Conservation (phyloP, 164 flowering plant species). For the Aristolochia californica region DNA sequence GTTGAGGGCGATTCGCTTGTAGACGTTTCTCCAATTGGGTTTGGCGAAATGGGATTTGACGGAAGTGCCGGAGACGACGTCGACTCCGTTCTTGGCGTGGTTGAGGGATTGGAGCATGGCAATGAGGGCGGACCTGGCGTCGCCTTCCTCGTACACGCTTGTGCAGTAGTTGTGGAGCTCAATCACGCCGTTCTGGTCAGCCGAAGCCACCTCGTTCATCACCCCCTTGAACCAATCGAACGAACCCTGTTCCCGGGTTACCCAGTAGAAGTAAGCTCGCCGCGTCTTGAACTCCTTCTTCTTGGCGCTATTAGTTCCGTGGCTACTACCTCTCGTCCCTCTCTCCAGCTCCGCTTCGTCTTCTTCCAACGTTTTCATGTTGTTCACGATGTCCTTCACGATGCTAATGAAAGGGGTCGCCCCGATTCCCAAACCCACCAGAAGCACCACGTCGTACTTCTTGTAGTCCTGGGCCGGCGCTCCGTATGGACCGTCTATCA, state of each 20-base stretch:
- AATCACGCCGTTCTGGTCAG: conserved; percentile 31
- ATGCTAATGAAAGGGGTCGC: conserved; percentile 94
- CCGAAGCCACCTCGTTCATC: conserved; percentile 53
- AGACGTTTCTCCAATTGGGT: conserved; percentile 50
- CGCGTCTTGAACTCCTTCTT: conserved; percentile 23
- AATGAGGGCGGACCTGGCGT: conserved; percentile 54
- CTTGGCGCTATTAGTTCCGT: too few relatives aligned
- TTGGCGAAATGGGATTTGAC: conserved; percentile 56
- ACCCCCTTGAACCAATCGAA: conserved; percentile 60
- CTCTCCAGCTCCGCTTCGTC: conserved; percentile 14
- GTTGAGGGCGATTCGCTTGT: conserved; percentile 29
- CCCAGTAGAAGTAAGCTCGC: conserved; percentile 64
- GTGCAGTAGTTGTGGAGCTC: conserved; percentile 61
- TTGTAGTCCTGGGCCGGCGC: conserved; percentile 97
- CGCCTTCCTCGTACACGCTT: conserved; percentile 57
- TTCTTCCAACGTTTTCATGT: conserved; percentile 43
- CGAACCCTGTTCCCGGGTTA: conserved; percentile 52
- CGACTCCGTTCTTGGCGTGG: conserved; percentile 50
- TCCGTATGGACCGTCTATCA: conserved; percentile 89
- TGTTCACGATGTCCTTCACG: conserved; percentile 74
- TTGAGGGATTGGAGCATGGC: conserved; percentile 51
- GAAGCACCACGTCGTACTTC: conserved; percentile 68
- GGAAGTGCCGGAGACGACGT: conserved; percentile 46
- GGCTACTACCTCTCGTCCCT: background rate
- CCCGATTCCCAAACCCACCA: conserved; percentile 87